These are phyloP conservation scores for Pseudopithomyces chartarum DNA, from an alignment of 2,329 filamentous ascomycete species.

Conservation along the genomic window DNA sequence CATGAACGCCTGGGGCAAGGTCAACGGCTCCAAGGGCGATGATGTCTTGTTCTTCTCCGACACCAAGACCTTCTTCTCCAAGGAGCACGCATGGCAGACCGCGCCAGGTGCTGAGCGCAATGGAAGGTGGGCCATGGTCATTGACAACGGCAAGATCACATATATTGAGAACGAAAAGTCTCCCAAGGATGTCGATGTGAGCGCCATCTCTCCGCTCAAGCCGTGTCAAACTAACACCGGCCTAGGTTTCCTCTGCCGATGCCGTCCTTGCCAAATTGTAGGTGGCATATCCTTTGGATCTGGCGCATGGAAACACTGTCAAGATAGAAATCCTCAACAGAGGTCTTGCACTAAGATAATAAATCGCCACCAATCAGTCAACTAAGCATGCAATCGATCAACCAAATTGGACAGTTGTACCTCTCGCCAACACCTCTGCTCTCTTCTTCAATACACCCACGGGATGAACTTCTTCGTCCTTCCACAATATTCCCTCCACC, in stretches of 20 bases:
- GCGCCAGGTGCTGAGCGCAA: slow-evolving; percentile 69
- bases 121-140: slow-evolving; percentile 76
- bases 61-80: slow-evolving; percentile 72
- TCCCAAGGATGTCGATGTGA: slow-evolving; percentile 53
- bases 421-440: neutral
- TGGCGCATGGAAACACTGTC: neutral
- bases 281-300: neutral
- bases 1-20: slow-evolving; percentile 90
- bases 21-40: slow-evolving; percentile 76
- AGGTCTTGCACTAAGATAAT: neutral
- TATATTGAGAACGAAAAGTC: slow-evolving; percentile 77
- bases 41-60: slow-evolving; percentile 80
- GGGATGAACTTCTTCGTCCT: slow-evolving; percentile 58
- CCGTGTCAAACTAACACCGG: slow-evolving; percentile 26
- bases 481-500: slow-evolving; percentile 57
- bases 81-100: slow-evolving; percentile 76
- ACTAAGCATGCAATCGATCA: neutral
- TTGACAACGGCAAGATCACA: slow-evolving; percentile 78
- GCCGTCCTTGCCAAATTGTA: slow-evolving; percentile 56
- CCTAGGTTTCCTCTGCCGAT: slow-evolving; percentile 55
- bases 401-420: neutral
- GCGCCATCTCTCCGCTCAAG: slow-evolving; percentile 1
- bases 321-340: neutral
- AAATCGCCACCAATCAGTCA: too few species aligned
- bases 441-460: slow-evolving; percentile 3